Conservation (phyloP, 345 rosid species). For the Ceriops tagal region DNA sequence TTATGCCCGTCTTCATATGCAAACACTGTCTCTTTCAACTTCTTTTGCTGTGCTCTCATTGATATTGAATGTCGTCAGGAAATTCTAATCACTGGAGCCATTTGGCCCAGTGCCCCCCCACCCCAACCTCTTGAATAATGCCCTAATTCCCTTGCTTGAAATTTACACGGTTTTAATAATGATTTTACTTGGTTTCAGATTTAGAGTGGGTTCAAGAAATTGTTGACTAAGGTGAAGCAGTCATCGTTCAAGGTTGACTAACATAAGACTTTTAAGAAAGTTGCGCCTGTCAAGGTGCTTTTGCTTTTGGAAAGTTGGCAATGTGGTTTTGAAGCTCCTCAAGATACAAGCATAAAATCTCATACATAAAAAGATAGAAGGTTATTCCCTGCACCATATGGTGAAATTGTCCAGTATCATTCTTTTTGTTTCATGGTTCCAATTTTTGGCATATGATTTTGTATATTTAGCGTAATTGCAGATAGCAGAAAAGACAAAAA, state of each 20-base stretch:
- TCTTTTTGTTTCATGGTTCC: conserved; percentile 8
- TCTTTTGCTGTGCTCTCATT: too few relatives aligned
- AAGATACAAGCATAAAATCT: conserved; percentile 10
- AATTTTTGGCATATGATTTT: conserved; percentile 38
- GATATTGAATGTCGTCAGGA: too few relatives aligned
- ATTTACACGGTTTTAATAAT: neutral
- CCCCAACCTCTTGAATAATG: too few relatives aligned
- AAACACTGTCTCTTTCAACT: neutral
- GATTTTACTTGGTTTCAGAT: conserved; percentile 44
- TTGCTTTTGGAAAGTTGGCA: conserved; percentile 3
- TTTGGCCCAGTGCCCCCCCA: too few relatives aligned
- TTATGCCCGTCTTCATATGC: neutral
- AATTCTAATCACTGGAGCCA: too few relatives aligned
- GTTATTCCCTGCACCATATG: conserved; percentile 10
- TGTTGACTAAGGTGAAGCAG: conserved; percentile 50
- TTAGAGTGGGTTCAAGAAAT: conserved; percentile 94
- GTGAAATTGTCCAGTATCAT: conserved; percentile 35
- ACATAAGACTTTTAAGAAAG: neutral
- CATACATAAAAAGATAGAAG: neutral
- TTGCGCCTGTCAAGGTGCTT: neutral
- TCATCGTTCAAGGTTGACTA: neutral
- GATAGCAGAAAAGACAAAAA: conserved; percentile 6
- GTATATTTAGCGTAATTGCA: conserved; percentile 20
- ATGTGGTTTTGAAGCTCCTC: neutral
- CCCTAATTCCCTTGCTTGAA: neutral